phyloP scores from a whole-genome alignment of 192 early-diverging fungal genomes.

The Backusella australiensis region DNA sequence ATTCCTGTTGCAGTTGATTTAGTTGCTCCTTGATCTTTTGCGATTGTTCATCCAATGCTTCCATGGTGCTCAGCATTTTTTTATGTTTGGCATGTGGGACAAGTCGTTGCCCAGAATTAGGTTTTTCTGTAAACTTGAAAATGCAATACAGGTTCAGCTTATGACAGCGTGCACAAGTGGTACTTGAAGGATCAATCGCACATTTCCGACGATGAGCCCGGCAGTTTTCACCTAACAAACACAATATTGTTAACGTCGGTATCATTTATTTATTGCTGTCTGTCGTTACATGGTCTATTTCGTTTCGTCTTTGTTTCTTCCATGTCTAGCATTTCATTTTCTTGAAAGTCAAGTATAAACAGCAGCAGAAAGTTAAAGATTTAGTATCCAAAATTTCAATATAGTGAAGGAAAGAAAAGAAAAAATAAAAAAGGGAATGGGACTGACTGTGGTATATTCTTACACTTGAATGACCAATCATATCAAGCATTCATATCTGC shows the following conservation, averaged over 20 bases:
- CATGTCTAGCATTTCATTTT: conserved; percentile 1
- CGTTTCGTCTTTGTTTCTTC: conserved; percentile 7
- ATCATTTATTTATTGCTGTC: not conserved
- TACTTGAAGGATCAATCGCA: not conserved
- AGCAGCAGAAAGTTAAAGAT: not conserved
- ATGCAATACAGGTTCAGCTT: conserved; percentile 7
- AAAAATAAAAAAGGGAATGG: not conserved
- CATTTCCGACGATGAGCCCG: conserved; percentile 24
- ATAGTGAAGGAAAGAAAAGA: not conserved
- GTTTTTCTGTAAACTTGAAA: conserved; percentile 12
- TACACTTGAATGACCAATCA: not conserved
- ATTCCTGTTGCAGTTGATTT: not conserved
- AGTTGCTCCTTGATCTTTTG: conserved; percentile 13
- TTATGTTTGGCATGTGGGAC: conserved; percentile 12
- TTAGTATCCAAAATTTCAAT: not conserved
- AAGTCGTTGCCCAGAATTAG: not conserved
- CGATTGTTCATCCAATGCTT: conserved; percentile 8
- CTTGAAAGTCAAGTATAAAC: not conserved
- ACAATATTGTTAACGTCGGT: not conserved
- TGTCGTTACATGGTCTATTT: conserved; percentile 22
- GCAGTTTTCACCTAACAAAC: conserved; percentile 18
- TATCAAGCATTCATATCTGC: not conserved
- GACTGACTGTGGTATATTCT: not conserved
- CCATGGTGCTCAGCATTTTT: conserved; percentile 8
- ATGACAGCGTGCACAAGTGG: conserved; percentile 13